Conservation (phyloP, 495 filamentous ascomycete genomes). For the Neurospora sp. region DNA sequence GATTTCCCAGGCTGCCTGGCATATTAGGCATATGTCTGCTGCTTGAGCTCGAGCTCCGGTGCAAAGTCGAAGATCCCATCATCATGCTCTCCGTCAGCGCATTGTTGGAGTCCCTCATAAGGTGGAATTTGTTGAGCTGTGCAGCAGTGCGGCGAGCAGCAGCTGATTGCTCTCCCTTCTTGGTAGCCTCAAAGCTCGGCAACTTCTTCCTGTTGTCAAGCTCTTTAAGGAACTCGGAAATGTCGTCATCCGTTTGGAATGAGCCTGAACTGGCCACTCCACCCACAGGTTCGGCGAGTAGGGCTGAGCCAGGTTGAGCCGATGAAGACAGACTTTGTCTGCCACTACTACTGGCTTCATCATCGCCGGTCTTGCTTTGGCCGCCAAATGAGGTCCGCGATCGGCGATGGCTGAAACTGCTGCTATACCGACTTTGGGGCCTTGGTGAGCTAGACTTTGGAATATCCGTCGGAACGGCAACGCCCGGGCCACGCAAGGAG, state of each 20-base stretch:
- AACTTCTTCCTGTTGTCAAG: slow-evolving; percentile 74
- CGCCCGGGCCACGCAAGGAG: slow-evolving; percentile 44
- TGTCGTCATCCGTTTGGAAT: slow-evolving; percentile 78
- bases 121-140: slow-evolving; percentile 66
- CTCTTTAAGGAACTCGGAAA: slow-evolving; percentile 82
- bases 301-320: slow-evolving; percentile 75
- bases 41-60: slow-evolving; percentile 73
- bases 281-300: slow-evolving; percentile 56
- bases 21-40: slow-evolving; percentile 77
- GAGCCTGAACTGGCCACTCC: slow-evolving; percentile 67
- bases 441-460: slow-evolving; percentile 46
- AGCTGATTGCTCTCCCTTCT: slow-evolving; percentile 44
- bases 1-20: slow-evolving; percentile 65
- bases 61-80: slow-evolving; percentile 61
- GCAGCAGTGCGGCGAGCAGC: slow-evolving; percentile 54
- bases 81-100: slow-evolving; percentile 81
- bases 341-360: slow-evolving; percentile 79
- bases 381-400: slow-evolving; percentile 65
- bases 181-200: slow-evolving; percentile 52
- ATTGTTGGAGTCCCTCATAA: slow-evolving; percentile 78
- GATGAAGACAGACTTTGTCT: slow-evolving; percentile 79
- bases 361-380: slow-evolving; percentile 55
- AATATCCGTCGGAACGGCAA: slow-evolving; percentile 46
- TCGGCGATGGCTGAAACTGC: slow-evolving; percentile 55
- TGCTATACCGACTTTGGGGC: slow-evolving; percentile 75